A percentile compares a stretch with the other conserved stretches of the same genome.
Conservation (phyloP, 2,329 filamentous ascomycete genomes). For the Meredithiella fracta region DNA sequence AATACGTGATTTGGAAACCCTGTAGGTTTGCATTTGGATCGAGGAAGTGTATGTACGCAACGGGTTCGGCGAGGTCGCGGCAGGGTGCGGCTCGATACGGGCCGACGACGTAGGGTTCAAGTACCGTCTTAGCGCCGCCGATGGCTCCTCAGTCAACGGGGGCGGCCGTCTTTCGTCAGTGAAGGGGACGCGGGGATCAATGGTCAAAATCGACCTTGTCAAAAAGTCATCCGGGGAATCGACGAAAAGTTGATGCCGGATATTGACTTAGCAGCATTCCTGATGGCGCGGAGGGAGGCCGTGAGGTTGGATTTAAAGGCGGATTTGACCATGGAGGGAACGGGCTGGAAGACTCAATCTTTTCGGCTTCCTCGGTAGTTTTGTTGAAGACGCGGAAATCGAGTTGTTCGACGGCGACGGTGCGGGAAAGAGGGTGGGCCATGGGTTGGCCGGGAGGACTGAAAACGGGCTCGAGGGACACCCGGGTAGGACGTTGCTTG, state of each 20-base stretch:
- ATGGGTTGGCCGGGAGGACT: constrained; percentile 37
- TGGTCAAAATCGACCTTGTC: constrained; percentile 49
- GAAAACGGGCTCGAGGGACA: constrained; percentile 35
- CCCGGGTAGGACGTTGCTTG: constrained; percentile 26
- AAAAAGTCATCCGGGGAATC: constrained; percentile 51
- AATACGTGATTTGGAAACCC: constrained; percentile 34
- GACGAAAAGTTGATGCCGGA: constrained; percentile 46
- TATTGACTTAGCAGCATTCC: constrained; percentile 47
- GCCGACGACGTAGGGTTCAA: constrained; percentile 38
- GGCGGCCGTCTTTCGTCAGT: constrained; percentile 51
- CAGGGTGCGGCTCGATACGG: constrained; percentile 10
- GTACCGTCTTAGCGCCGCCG: constrained; percentile 49
- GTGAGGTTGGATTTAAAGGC: constrained; percentile 56
- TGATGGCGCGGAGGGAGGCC: constrained; percentile 46
- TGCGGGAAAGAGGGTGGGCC: constrained; percentile 34
- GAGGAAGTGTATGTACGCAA: constrained; percentile 41
- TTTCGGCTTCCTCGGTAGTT: not conserved
- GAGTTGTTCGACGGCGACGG: constrained; percentile 33
- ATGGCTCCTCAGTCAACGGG: constrained; percentile 45
- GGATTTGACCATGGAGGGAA: constrained; percentile 14
- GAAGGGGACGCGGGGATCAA: constrained; percentile 49
- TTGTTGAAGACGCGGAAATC: constrained; percentile 19
- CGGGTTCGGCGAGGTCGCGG: constrained; percentile 16
- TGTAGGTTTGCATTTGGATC: constrained; percentile 58
- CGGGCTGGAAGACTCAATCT: constrained; percentile 1